A percentile compares a stretch with the other conserved stretches of the same genome.
Conservation (phyloP, 2,329 filamentous ascomycete genomes). For the Colletotrichum destructivum region DNA sequence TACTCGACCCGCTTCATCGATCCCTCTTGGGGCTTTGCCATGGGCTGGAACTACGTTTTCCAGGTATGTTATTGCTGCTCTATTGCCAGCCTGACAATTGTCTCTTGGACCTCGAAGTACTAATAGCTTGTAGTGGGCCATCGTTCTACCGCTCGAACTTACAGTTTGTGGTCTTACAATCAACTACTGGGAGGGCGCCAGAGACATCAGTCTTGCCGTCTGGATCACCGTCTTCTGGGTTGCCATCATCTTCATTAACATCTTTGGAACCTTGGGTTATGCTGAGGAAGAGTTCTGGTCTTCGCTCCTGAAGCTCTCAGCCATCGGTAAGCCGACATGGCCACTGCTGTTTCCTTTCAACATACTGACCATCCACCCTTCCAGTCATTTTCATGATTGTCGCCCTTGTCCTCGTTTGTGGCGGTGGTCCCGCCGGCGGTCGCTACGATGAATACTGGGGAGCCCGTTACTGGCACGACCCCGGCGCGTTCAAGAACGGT, state of each 20-base stretch:
- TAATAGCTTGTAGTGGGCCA: constrained; percentile 53
- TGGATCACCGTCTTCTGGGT: constrained; percentile 71
- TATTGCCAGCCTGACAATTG: background rate
- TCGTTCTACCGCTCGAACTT: constrained; percentile 63
- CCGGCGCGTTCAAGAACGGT: constrained; percentile 76
- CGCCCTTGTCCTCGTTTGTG: constrained; percentile 70
- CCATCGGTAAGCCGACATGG: constrained; percentile 54
- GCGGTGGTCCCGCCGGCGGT: constrained; percentile 70
- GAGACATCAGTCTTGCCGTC: constrained; percentile 60
- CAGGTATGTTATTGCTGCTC: constrained; percentile 47
- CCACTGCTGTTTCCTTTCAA: fast-evolving
- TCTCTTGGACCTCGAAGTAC: background rate
- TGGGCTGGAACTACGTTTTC: constrained; percentile 66
- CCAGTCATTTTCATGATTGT: constrained; percentile 74
- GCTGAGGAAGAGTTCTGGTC: constrained; percentile 73
- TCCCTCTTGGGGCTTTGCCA: constrained; percentile 67
- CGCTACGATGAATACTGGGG: constrained; percentile 64
- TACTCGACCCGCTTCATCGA: constrained; percentile 72
- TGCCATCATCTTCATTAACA: constrained; percentile 59
- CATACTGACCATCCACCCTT: background rate
- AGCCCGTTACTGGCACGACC: constrained; percentile 64
- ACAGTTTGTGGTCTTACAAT: constrained; percentile 66
- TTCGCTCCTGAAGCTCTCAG: constrained; percentile 62
- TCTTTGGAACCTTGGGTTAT: constrained; percentile 63
- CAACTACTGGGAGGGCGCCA: constrained; percentile 59